Conservation (phyloP, 768 basidiomycete species). For the Hericium coralloides region DNA sequence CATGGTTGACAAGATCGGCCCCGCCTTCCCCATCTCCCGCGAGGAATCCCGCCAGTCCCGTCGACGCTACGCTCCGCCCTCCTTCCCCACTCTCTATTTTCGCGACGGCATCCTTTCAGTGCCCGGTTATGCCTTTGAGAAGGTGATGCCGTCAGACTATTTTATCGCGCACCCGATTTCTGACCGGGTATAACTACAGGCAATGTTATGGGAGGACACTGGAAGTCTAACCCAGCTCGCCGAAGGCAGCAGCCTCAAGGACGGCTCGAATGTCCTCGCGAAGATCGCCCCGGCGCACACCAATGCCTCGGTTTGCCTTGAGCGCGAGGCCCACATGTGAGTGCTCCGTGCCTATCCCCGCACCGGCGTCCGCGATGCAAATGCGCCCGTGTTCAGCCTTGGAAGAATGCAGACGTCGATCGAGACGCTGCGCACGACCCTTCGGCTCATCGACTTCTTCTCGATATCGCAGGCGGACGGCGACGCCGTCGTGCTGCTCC, state of each 20-base stretch:
- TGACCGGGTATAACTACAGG: constrained; percentile 20
- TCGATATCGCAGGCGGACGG: constrained; percentile 57
- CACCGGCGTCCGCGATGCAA: too few relatives aligned
- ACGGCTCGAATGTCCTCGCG: constrained; percentile 57
- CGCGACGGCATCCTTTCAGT: constrained; percentile 45
- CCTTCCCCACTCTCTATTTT: constrained; percentile 52
- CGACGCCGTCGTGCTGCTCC: constrained; percentile 61
- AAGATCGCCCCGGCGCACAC: constrained; percentile 69
- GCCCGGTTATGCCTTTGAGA: constrained; percentile 68
- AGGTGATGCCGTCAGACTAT: constrained; percentile 27
- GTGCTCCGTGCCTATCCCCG: background rate
- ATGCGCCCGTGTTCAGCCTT: constrained; percentile 27
- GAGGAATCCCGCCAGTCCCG: constrained; percentile 14
- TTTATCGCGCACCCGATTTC: constrained; percentile 3
- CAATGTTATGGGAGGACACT: constrained; percentile 60
- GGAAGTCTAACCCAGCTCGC: constrained; percentile 63
- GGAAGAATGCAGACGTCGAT: constrained; percentile 37
- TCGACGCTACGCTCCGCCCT: constrained; percentile 47
- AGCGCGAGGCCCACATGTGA: constrained; percentile 67
- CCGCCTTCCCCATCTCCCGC: background rate
- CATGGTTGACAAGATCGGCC: too few relatives aligned
- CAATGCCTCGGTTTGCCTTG: constrained; percentile 63
- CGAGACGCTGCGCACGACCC: constrained; percentile 43
- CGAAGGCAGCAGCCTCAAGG: constrained; percentile 62
- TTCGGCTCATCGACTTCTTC: constrained; percentile 57